Conservation (phyloP, 2,329 filamentous ascomycete genomes). For the Hypoxylon sp. region DNA sequence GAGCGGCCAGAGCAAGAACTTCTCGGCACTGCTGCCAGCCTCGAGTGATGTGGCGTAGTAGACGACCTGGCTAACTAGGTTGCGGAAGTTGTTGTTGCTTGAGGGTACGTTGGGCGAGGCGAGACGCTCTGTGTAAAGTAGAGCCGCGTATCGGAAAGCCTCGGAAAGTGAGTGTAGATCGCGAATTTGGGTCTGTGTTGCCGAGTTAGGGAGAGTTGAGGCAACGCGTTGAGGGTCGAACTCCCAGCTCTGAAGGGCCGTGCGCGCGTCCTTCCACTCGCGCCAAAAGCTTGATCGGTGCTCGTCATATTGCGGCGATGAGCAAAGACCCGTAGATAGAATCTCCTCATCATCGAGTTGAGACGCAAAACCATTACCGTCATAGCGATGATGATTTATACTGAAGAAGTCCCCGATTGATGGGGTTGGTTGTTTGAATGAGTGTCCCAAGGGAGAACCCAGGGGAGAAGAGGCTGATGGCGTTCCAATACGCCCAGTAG, state of each 20-base stretch:
- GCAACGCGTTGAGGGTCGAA: slow-evolving; percentile 72
- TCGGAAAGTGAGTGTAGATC: slow-evolving; percentile 89
- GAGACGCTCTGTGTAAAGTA: slow-evolving; percentile 91
- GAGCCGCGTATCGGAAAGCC: slow-evolving; percentile 88
- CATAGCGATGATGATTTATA: slow-evolving; percentile 70
- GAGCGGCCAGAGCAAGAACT: slow-evolving; percentile 93
- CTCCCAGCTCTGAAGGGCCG: slow-evolving; percentile 84
- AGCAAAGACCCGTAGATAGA: slow-evolving; percentile 58
- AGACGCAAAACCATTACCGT: slow-evolving; percentile 76
- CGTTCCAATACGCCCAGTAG: slow-evolving; percentile 49
- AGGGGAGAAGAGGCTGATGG: slow-evolving; percentile 57
- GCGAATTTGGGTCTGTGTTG: slow-evolving; percentile 73
- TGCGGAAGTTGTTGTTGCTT: slow-evolving; percentile 83
- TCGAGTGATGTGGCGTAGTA: slow-evolving; percentile 87
- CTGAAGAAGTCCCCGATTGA: slow-evolving; percentile 65
- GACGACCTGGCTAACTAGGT: slow-evolving; percentile 84
- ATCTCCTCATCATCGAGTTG: slow-evolving; percentile 70
- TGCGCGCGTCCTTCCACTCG: slow-evolving; percentile 86
- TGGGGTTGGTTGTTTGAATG: slow-evolving; percentile 59
- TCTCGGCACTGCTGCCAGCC: slow-evolving; percentile 79
- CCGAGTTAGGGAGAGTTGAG: slow-evolving; percentile 64
- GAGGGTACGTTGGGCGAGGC: slow-evolving; percentile 82
- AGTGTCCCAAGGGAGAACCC: slow-evolving; percentile 60
- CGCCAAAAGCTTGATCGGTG: slow-evolving; percentile 80
- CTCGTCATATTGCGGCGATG: slow-evolving; percentile 68